Base-by-base conservation (phyloP, 2,329 filamentous ascomycete genomes). In the Paecilomyces variotii region DNA sequence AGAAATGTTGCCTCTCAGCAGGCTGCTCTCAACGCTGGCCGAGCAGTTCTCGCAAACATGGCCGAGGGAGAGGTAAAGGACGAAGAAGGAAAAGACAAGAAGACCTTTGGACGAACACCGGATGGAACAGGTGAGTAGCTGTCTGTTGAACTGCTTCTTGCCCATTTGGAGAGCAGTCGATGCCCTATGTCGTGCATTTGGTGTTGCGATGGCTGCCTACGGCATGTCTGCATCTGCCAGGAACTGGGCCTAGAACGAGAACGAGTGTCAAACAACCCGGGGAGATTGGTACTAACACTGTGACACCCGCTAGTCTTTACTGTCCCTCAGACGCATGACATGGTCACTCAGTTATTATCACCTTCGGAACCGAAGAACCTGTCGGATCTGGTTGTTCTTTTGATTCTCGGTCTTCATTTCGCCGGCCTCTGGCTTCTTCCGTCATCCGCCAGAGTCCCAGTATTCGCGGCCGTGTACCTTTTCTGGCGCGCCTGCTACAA, bases 321-420 rank as follows among this genome's bases (percentile, higher is more conserved):
- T 59, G 94, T 99, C 57, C 94, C 94, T 54, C 87, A 91, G 62
- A 99, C 94, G 58, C 91, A 97, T 80, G 94, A 99, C 78, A 97
- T 99, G 94, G 93, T 99, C 67, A 96, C 93, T 56, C 94, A 97
- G 78, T 84, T 99, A 57, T 85, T 99, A 67, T 94, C 95, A 68
- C 94, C 94, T 56, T 89, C 89, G 65, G 89, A 97, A 72, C 91
- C 94, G 56, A 99, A 99, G 81, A 97, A 97, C 72, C 73, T 95
- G 45, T 94, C 91, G 61, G 94, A 99, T 75, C 77, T 86, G 59
- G 71, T 88, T 60, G 91, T 99, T 63, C 81, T 99, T 59, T 81
- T 82, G 53, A 88, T 97, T 60, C 82, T 99, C 54, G 88, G 81
- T 57, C 76, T 84, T 56, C 89, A 96, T 70, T 87, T 96, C 65